phyloP scores from a whole-genome alignment of 1,284 basidiomycete genomes.

The Marasmius oreades region DNA sequence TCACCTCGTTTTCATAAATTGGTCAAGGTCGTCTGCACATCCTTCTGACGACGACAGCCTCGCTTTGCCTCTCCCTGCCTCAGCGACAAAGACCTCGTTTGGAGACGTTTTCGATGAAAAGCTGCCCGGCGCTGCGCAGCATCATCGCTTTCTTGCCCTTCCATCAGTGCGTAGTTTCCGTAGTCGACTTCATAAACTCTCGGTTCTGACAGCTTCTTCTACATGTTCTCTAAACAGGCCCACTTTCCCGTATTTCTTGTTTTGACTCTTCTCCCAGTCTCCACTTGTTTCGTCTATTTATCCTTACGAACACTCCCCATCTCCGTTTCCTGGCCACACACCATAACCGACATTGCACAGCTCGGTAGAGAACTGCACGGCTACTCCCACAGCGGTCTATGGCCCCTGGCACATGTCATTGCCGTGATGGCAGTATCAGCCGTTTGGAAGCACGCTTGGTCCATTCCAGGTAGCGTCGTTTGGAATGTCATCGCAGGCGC shows the following conservation, averaged over 20 bases:
- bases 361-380: constrained; percentile 71
- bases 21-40: constrained; percentile 47
- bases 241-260: constrained; percentile 65
- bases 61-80: constrained; percentile 68
- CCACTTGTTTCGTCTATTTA: constrained; percentile 47
- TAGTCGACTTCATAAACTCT: constrained; percentile 15
- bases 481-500: constrained; percentile 91
- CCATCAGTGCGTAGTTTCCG: constrained; percentile 44
- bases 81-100: constrained; percentile 51
- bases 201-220: constrained; percentile 23
- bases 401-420: constrained; percentile 65
- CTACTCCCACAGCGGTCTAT: constrained; percentile 67
- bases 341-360: constrained; percentile 67
- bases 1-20: constrained; percentile 23
- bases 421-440: constrained; percentile 83
- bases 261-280: constrained; percentile 63
- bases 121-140: constrained; percentile 24
- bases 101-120: constrained; percentile 43
- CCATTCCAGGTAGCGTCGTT: constrained; percentile 85
- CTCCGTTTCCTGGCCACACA: constrained; percentile 71
- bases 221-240: constrained; percentile 40
- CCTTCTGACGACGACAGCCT: constrained; percentile 46
- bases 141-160: constrained; percentile 37
- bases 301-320: constrained; percentile 63
- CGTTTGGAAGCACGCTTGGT: constrained; percentile 94